phyloP scores from a whole-genome alignment of 1,139 yeast species.

The Suhomyces guaymorum region DNA sequence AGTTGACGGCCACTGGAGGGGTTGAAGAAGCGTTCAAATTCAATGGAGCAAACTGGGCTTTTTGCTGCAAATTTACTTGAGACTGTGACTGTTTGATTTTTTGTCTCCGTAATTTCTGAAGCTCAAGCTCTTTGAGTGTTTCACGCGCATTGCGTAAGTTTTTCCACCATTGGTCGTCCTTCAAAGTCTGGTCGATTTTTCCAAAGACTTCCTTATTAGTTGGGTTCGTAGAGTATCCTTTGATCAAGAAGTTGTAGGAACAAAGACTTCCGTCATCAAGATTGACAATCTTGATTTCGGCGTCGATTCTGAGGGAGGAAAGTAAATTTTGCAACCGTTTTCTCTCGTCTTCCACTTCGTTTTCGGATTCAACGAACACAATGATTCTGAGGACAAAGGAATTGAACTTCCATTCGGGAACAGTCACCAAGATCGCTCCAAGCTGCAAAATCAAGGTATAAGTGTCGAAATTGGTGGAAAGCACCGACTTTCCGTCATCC shows the following conservation, averaged over 20 bases:
- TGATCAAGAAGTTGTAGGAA: constrained; percentile 73
- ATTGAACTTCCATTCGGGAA: constrained; percentile 84
- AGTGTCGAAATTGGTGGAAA: constrained; percentile 91
- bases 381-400: constrained; percentile 70
- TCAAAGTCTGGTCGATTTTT: constrained; percentile 34
- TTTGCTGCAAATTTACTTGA: constrained; percentile 4
- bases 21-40: constrained; percentile 21
- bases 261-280: constrained; percentile 60
- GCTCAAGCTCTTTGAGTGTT: constrained; percentile 41
- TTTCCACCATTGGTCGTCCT: constrained; percentile 61
- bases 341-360: constrained; percentile 71
- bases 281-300: constrained; percentile 71
- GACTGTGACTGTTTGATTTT: constrained; percentile 9
- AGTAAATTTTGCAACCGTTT: constrained; percentile 61
- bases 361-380: constrained; percentile 78
- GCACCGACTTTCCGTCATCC: constrained; percentile 64
- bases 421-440: constrained; percentile 90
- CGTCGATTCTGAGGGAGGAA: constrained; percentile 78
- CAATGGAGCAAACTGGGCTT: constrained; percentile 25
- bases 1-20: constrained; percentile 16
- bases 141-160: constrained; percentile 60
- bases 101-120: constrained; percentile 19
- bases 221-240: constrained; percentile 50
- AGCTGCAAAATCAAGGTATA: constrained; percentile 88
- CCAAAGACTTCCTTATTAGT: constrained; percentile 30